phyloP scores from a whole-genome alignment of 2,329 filamentous ascomycete genomes.

The Ophiostoma pallidulum region DNA sequence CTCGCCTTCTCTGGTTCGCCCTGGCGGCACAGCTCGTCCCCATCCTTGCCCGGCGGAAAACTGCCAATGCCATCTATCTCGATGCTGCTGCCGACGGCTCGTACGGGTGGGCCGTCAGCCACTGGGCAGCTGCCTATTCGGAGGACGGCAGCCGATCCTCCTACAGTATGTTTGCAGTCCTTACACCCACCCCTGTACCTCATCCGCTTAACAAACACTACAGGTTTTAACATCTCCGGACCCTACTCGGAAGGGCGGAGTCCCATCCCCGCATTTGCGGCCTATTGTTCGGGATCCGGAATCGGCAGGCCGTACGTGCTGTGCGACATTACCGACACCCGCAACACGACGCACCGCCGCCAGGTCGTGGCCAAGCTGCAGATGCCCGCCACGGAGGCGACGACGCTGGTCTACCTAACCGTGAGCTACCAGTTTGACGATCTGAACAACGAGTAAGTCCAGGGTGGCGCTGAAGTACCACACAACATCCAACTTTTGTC shows the following conservation, averaged over 20 bases:
- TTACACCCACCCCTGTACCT: not conserved
- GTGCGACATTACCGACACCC: slow-evolving; percentile 20
- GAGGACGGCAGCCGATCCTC: not conserved
- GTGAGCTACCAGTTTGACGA: slow-evolving; percentile 25
- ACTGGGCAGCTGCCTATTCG: not conserved
- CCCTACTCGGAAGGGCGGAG: slow-evolving; percentile 20
- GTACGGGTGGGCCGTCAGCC: slow-evolving; percentile 4
- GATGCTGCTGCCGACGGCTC: not conserved
- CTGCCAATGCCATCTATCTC: too few relatives aligned
- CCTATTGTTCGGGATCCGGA: slow-evolving; percentile 22
- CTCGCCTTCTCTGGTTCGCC: too few relatives aligned
- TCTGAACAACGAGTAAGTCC: slow-evolving; percentile 12
- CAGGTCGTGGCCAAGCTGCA: slow-evolving; percentile 24
- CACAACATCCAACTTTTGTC: too few relatives aligned
- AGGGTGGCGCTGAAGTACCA: too few relatives aligned
- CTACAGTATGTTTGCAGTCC: not conserved
- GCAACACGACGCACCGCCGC: slow-evolving; percentile 16
- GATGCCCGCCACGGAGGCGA: slow-evolving; percentile 17
- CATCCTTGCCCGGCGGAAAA: too few relatives aligned
- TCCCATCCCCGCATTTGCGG: slow-evolving; percentile 23
- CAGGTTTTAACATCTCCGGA: slow-evolving; percentile 24
- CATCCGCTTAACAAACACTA: not conserved
- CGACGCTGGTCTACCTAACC: slow-evolving; percentile 22
- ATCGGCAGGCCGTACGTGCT: slow-evolving; percentile 20
- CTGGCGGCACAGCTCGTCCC: too few relatives aligned